Conservation (phyloP, 169 alveolate genomes). For the Amoebophrya sp. region DNA sequence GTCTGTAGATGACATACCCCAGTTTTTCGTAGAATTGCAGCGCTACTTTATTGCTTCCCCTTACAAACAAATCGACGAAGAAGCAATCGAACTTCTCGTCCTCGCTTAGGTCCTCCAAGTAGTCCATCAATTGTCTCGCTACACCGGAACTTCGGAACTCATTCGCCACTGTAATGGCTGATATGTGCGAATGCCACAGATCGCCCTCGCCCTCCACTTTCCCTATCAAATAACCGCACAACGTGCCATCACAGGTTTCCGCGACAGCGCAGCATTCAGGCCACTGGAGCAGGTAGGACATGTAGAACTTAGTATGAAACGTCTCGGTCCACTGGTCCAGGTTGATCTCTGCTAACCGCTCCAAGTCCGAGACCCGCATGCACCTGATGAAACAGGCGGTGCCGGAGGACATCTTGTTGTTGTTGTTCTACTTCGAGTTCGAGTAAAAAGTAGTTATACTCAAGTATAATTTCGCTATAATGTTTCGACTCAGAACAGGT, state of each 20-base stretch:
- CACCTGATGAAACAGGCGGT: no score
- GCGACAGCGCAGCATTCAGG: slow-evolving; percentile 80
- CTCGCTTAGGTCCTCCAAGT: slow-evolving; percentile 74
- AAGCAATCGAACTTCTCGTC: slow-evolving; percentile 62
- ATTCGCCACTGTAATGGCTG: slow-evolving; percentile 88
- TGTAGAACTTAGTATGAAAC: slow-evolving; percentile 71
- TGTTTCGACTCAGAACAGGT: no score
- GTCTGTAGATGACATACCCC: slow-evolving; percentile 72
- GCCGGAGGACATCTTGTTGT: no score
- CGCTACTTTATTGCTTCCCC: slow-evolving; percentile 79
- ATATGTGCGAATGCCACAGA: slow-evolving; percentile 90
- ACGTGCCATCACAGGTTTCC: slow-evolving; percentile 69
- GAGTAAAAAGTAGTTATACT: no score
- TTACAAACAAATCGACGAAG: slow-evolving; percentile 84
- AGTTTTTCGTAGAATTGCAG: slow-evolving; percentile 75
- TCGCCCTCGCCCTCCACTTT: slow-evolving; percentile 77
- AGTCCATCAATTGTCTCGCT: slow-evolving; percentile 77
- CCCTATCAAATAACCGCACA: slow-evolving; percentile 81
- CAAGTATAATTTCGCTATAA: no score
- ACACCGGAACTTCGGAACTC: slow-evolving; percentile 80
- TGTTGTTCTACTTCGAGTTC: no score
- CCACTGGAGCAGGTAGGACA: slow-evolving; percentile 76
- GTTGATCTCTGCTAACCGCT: slow-evolving; percentile 72
- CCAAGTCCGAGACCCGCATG: slow-evolving; percentile 59
- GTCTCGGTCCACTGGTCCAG: slow-evolving; percentile 85